Evolutionary conservation across 352 stramenopile genomes (phyloP).

Genomic region (Globisporangium camurandrum): DNA sequence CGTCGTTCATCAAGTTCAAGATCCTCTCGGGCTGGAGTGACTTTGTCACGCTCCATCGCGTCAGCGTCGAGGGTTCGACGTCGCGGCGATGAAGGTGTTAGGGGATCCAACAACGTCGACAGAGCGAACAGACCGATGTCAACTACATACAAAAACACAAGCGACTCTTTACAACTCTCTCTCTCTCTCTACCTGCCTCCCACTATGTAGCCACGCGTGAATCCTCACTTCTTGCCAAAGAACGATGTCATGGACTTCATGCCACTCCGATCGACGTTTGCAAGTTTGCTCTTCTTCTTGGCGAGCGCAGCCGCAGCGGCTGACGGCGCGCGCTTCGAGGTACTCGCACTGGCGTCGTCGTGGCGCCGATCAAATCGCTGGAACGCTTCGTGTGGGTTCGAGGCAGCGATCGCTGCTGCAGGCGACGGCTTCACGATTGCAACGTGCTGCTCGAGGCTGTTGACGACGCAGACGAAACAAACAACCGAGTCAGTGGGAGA

Average conservation of each 20-base stretch:
- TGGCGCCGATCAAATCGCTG: conserved; percentile 24
- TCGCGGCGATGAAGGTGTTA: conserved; percentile 18
- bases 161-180: neutral
- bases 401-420: neutral
- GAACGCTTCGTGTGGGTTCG: conserved; percentile 11
- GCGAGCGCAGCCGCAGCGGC: conserved; percentile 14
- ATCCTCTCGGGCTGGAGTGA: conserved; percentile 80
- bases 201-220: neutral
- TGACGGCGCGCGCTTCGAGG: conserved; percentile 31
- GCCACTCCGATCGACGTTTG: conserved; percentile 58
- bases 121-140: too few relatives aligned
- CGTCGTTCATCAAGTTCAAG: conserved; percentile 80
- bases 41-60: conserved; percentile 66
- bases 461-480: neutral
- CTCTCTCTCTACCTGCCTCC: neutral
- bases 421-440: conserved; percentile 11
- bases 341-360: conserved; percentile 13
- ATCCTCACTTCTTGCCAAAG: conserved; percentile 59
- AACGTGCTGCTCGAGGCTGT: conserved; percentile 23
- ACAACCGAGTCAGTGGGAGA: neutral
- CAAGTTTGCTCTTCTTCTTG: conserved; percentile 83
- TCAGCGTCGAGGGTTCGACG: conserved; percentile 75
- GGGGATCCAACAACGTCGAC: too few relatives aligned
- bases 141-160: neutral
- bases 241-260: conserved; percentile 86